These are phyloP conservation scores for Aspergillus sp. DNA, from an alignment of 2,329 filamentous ascomycete genomes.

Conservation along the genomic window DNA sequence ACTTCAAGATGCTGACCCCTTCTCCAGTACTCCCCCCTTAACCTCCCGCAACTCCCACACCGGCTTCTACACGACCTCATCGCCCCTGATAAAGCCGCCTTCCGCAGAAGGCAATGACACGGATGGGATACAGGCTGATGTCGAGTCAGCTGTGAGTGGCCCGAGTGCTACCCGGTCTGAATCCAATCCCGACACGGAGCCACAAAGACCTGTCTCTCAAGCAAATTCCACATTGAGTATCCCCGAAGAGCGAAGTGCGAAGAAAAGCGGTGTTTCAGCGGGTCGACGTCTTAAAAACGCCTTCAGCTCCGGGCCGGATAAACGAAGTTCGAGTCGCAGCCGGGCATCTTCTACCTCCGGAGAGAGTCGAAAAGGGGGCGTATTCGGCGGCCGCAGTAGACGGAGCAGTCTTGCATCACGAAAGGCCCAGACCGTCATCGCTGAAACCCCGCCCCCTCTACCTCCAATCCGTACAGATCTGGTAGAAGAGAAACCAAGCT, in stretches of 20 bases:
- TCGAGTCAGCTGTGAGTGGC: conserved; percentile 28
- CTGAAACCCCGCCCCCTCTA: conserved; percentile 32
- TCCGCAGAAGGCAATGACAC: conserved; percentile 43
- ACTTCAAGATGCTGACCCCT: conserved; percentile 21
- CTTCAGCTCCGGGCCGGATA: conserved; percentile 55
- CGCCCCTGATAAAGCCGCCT: conserved; percentile 62
- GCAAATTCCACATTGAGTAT: conserved; percentile 30
- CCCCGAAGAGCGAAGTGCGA: conserved; percentile 35
- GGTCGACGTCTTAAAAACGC: conserved; percentile 70
- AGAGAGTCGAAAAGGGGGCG: conserved; percentile 40
- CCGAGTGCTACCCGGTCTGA: conserved; percentile 32
- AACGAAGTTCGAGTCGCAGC: conserved; percentile 52
- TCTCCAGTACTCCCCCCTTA: conserved; percentile 45
- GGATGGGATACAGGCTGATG: conserved; percentile 26
- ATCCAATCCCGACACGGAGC: conserved; percentile 42
- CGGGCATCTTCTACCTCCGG: conserved; percentile 42
- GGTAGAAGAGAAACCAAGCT: conserved; percentile 23
- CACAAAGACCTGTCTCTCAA: conserved; percentile 25
- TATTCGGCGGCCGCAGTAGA: conserved; percentile 36
- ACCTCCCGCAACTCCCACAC: conserved; percentile 63
- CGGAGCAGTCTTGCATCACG: conserved; percentile 36
- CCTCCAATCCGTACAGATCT: conserved; percentile 31
- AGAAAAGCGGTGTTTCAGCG: conserved; percentile 66
- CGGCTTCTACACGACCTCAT: conserved; percentile 68
- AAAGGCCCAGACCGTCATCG: conserved; percentile 23